phyloP scores from a whole-genome alignment of 345 rosid genomes.

The Dipteronia dyeriana region DNA sequence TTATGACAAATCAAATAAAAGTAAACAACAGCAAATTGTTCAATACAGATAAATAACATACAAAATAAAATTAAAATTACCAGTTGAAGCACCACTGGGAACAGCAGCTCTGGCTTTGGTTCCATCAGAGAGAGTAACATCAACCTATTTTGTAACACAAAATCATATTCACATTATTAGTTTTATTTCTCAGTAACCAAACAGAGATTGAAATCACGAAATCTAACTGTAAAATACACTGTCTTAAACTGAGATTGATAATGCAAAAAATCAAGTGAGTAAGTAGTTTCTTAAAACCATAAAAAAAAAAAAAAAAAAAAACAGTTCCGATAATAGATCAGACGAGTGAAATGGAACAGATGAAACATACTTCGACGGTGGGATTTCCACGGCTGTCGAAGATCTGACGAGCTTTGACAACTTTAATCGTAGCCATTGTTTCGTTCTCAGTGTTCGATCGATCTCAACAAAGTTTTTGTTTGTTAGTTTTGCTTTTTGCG shows the following conservation, averaged over 20 bases:
- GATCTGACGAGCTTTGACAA: constrained; percentile 67
- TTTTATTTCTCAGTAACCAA: neutral
- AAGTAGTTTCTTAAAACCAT: neutral
- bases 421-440: constrained; percentile 36
- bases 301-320: neutral
- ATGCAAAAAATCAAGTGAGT: neutral
- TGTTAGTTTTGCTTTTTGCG: neutral
- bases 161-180: neutral
- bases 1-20: constrained; percentile 8
- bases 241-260: neutral
- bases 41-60: neutral
- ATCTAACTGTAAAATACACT: too few species aligned
- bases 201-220: neutral
- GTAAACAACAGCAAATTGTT: neutral
- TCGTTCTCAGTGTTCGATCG: neutral
- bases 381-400: constrained; percentile 81
- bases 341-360: neutral
- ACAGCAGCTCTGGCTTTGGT: constrained; percentile 61
- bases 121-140: constrained; percentile 45
- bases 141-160: constrained; percentile 36
- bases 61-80: constrained; percentile 23
- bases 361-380: constrained; percentile 62
- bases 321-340: neutral
- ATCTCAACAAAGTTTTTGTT: constrained; percentile 3
- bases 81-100: constrained; percentile 78